These are phyloP conservation scores for Metschnikowia matae DNA, from an alignment of 805 yeast species.

Conservation along the genomic window DNA sequence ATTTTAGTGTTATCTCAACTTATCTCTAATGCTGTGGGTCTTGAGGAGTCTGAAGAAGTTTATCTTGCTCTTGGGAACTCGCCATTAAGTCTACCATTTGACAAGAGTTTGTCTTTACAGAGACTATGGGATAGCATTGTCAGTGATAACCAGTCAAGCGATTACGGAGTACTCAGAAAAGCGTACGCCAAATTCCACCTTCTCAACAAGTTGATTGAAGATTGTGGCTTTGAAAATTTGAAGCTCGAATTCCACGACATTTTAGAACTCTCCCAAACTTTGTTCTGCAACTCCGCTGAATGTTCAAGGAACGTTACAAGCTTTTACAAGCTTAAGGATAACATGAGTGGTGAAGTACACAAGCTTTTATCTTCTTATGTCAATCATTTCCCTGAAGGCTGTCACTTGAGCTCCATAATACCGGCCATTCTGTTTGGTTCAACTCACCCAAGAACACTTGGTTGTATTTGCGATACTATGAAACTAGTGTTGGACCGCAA, in stretches of 20 bases:
- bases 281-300: constrained; percentile 21
- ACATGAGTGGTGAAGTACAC: constrained; percentile 31
- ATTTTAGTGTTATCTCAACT: neutral
- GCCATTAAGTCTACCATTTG: neutral
- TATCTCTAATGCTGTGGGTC: neutral
- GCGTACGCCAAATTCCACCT: constrained; percentile 24
- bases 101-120: neutral
- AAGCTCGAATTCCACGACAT: constrained; percentile 15
- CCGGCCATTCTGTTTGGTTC: constrained; percentile 17
- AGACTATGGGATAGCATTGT: constrained; percentile 6
- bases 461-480: constrained; percentile 22
- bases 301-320: constrained; percentile 22
- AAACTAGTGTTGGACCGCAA: constrained; percentile 11
- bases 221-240: constrained; percentile 2
- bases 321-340: constrained; percentile 44
- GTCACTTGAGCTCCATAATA: constrained; percentile 3
- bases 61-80: constrained; percentile 1
- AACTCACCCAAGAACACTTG: constrained; percentile 23
- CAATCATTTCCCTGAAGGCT: constrained; percentile 3
- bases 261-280: constrained; percentile 13
- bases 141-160: constrained; percentile 19
- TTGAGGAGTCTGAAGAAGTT: neutral
- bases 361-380: constrained; percentile 13
- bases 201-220: constrained; percentile 22
- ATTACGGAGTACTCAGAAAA: constrained; percentile 18